Base-by-base conservation (phyloP, 805 yeast species). In the Zygotorulaspora sp. region DNA sequence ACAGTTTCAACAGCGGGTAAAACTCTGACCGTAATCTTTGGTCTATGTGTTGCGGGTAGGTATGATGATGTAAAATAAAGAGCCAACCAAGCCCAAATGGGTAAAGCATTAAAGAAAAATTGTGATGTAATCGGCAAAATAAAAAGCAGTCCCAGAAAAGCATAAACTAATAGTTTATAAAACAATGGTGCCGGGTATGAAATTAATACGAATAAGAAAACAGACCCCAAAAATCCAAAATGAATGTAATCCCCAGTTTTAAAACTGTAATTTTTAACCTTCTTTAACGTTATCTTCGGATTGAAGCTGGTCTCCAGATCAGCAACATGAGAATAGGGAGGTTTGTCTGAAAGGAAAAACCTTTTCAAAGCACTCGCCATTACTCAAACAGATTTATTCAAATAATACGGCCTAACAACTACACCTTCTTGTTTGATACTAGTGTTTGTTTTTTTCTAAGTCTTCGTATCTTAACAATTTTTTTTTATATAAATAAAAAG, bases 1-100 rank as follows among this genome's bases (percentile, higher is more conserved):
- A 89, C 83, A 27, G 96, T 86, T 61, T 89, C 97, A 66, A 88
- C 70, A 2, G 95, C 92, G 0, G 97, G 97, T 33, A 89, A 71
- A 15, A 85, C 80, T 49, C 89, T 80, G 39, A 89, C 97, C 32
- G 80, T 76, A 48, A 89, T 90, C n/a, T 88, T 82, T 4, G 96
- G 96, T 57, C 90, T 79, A 73, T 81, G 77, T 3, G 66, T 60
- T 3, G 78, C 71, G 7, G 94, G 85, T 50, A 89, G 80, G 50
- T 77, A 80, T 11, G 84, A 73, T 30, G 88, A 78, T 17, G 82
- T 74, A 64, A 83, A 87, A 63, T 80, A 89, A 36, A 90, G 70
- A 16, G 87, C 77, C 48, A 86, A 73, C 96, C 96, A 89, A 2
- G 94, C 71, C 38, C 81, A 74, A 15, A 90, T 78, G 3, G 97